Evolutionary conservation across 2,329 filamentous ascomycete species (phyloP).

Genomic region (Ophiobolus disseminans): DNA sequence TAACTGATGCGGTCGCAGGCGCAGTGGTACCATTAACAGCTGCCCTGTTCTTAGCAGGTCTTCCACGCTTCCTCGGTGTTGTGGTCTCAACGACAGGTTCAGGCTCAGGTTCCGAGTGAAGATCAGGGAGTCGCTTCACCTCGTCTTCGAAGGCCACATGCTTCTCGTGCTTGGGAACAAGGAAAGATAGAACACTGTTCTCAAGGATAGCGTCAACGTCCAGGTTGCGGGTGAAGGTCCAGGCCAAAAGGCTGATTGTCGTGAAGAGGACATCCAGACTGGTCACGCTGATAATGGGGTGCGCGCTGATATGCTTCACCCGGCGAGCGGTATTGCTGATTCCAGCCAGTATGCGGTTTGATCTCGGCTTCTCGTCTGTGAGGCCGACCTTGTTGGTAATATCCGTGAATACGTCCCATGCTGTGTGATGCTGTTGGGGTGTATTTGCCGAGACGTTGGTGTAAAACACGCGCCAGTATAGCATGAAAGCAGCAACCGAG

Average conservation of each 20-base stretch:
- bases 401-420: conserved; percentile 44
- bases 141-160: conserved; percentile 33
- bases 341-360: conserved; percentile 36
- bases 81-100: conserved; percentile 15
- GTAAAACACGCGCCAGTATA: conserved; percentile 57
- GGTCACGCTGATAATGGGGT: conserved; percentile 65
- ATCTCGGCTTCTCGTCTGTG: conserved; percentile 49
- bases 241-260: conserved; percentile 61
- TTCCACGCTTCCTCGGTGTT: conserved; percentile 37
- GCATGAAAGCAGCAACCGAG: conserved; percentile 52
- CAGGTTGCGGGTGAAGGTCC: conserved; percentile 63
- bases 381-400: conserved; percentile 56
- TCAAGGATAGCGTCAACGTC: conserved; percentile 60
- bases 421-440: conserved; percentile 53
- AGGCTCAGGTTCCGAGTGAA: neutral
- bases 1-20: conserved; percentile 17
- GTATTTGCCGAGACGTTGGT: conserved; percentile 56
- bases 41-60: conserved; percentile 32
- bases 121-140: neutral
- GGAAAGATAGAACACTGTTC: conserved; percentile 39
- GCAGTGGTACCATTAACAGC: conserved; percentile 19
- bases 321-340: conserved; percentile 40
- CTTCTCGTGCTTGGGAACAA: conserved; percentile 34
- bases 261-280: conserved; percentile 67
- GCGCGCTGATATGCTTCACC: conserved; percentile 60